A percentile compares a stretch with the other conserved stretches of the same genome.
Conservation (phyloP, 257 asterid species). For the Vinca minor region DNA sequence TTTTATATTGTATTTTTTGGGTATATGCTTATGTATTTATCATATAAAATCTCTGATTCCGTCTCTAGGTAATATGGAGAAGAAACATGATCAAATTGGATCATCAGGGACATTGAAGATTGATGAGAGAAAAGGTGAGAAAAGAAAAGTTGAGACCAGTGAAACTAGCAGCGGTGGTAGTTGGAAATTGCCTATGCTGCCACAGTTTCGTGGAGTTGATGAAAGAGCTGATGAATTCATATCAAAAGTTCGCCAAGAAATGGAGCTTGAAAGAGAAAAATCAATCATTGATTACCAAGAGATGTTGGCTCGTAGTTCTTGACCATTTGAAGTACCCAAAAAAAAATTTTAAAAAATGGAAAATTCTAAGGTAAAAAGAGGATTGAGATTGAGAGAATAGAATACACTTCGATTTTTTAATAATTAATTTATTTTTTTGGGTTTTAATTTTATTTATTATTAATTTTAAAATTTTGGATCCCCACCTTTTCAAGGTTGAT, state of each 20-base stretch:
- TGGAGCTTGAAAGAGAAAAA: conserved; percentile 60
- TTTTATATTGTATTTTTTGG: too few species aligned
- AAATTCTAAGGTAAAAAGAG: too few species aligned
- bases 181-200: conserved; percentile 27
- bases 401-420: too few species aligned
- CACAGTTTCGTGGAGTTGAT: conserved; percentile 39
- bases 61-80: neutral
- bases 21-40: too few species aligned
- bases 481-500: conserved; percentile 10
- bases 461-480: too few species aligned
- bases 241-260: conserved; percentile 43
- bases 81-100: neutral
- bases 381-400: too few species aligned
- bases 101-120: neutral
- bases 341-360: too few species aligned
- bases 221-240: conserved; percentile 48
- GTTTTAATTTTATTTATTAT: too few species aligned
- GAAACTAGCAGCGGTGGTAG: conserved; percentile 16
- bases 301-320: conserved; percentile 55
- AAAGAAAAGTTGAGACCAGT: neutral
- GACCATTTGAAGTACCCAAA: neutral
- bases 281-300: conserved; percentile 54
- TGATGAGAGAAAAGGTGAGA: neutral
- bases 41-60: too few species aligned
- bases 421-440: too few species aligned